Evolutionary conservation across 108 stramenopile species (phyloP).

Genomic region (Aurantiochytrium sp.): DNA sequence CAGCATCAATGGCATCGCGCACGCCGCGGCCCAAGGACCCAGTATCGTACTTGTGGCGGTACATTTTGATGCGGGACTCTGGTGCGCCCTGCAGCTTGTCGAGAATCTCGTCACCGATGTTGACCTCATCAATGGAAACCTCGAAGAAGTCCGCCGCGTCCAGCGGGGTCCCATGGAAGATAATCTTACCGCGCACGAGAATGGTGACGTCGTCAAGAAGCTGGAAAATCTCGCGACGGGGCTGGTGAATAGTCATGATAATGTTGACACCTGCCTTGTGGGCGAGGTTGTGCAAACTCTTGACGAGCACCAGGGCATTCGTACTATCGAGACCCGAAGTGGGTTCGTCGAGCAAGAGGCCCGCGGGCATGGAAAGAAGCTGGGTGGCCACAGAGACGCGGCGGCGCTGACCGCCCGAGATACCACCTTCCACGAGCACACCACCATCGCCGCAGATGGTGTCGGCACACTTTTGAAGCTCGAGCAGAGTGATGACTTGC

Average conservation of each 20-base stretch:
- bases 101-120: background rate
- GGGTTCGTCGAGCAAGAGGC: constrained; percentile 48
- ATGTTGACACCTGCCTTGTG: constrained; percentile 55
- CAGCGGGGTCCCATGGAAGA: background rate
- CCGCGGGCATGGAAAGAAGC: constrained; percentile 38
- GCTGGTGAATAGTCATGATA: constrained; percentile 77
- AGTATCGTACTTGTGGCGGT: background rate
- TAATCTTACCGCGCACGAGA: constrained; percentile 21
- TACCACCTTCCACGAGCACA: constrained; percentile 17
- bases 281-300: constrained; percentile 60
- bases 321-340: constrained; percentile 49
- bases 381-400: constrained; percentile 43
- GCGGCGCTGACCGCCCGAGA: constrained; percentile 46
- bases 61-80: background rate
- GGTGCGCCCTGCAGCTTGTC: background rate
- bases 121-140: background rate
- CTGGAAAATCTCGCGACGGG: constrained; percentile 70
- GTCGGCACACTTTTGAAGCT: background rate
- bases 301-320: constrained; percentile 57
- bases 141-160: background rate
- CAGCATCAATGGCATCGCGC: background rate
- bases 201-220: constrained; percentile 62
- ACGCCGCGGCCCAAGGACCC: background rate
- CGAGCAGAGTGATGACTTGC: background rate
- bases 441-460: background rate